Conservation (phyloP, 805 yeast species). For the Saturnispora hagleri region DNA sequence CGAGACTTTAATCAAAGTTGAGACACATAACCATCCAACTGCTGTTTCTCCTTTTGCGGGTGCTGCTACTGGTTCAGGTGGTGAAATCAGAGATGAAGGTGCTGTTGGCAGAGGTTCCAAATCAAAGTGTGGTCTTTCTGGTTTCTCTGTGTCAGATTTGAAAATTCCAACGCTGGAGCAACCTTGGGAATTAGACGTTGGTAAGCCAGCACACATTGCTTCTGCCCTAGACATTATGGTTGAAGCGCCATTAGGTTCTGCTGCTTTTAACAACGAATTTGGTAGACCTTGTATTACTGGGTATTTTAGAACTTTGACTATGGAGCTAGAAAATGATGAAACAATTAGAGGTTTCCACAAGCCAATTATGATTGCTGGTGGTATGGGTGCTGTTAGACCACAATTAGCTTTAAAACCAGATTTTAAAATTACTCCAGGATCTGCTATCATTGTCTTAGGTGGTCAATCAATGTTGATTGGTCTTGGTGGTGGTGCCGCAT, state of each 20-base stretch:
- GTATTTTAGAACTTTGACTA: constrained; percentile 90
- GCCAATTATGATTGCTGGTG: constrained; percentile 99
- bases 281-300: constrained; percentile 98
- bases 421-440: constrained; percentile 82
- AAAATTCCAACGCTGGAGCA: constrained; percentile 75
- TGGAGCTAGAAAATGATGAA: constrained; percentile 52
- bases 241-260: constrained; percentile 95
- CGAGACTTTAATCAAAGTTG: constrained; percentile 89
- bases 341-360: constrained; percentile 95
- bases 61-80: constrained; percentile 99
- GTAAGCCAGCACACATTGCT: constrained; percentile 90
- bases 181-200: constrained; percentile 93
- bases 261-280: constrained; percentile 96
- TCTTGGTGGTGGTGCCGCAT: constrained; percentile 99
- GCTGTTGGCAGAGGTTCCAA: constrained; percentile 98
- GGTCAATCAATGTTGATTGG: constrained; percentile 98
- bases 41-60: constrained; percentile 99
- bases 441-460: constrained; percentile 87
- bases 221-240: constrained; percentile 89
- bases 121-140: constrained; percentile 92
- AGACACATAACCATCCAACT: constrained; percentile 98
- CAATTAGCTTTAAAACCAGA: constrained; percentile 76
- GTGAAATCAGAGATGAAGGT: constrained; percentile 99
- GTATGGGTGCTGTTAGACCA: constrained; percentile 95
- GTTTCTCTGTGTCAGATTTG: constrained; percentile 86